A percentile compares a stretch with the other conserved stretches of the same genome.
Evolutionary conservation across 2,329 filamentous ascomycete species (phyloP).

Genomic region (Metarhizium robertsii): DNA sequence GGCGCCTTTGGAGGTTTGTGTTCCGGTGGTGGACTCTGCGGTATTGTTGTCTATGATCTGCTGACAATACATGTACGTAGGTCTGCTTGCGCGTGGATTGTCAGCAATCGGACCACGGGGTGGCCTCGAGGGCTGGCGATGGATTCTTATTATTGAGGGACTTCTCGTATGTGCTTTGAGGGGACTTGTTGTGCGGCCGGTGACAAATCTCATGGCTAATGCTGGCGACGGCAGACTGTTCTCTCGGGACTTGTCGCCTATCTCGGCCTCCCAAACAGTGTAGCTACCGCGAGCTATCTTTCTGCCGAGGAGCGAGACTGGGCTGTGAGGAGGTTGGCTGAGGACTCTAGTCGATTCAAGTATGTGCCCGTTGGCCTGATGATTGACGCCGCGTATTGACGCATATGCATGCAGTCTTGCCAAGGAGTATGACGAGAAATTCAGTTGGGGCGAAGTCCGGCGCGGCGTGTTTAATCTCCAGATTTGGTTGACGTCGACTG

Average conservation of each 20-base stretch:
- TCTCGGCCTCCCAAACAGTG: conserved; percentile 45
- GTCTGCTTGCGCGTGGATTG: conserved; percentile 67
- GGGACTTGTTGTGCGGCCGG: background rate
- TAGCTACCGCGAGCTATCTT: conserved; percentile 44
- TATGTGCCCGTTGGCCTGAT: conserved; percentile 6
- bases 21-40: conserved; percentile 45
- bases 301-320: conserved; percentile 40
- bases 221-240: conserved; percentile 33
- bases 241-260: conserved; percentile 41
- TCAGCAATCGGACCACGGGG: conserved; percentile 48
- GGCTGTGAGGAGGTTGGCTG: conserved; percentile 34
- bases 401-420: conserved; percentile 9
- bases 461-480: conserved; percentile 52
- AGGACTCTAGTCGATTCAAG: conserved; percentile 26
- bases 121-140: conserved; percentile 62
- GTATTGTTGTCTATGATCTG: conserved; percentile 33
- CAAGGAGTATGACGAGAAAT: conserved; percentile 32
- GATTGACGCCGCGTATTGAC: background rate
- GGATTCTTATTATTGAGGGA: conserved; percentile 53
- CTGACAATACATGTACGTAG: conserved; percentile 48
- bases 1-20: conserved; percentile 56
- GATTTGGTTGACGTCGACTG: conserved; percentile 52
- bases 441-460: conserved; percentile 52
- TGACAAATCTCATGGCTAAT: background rate
- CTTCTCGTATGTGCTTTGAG: conserved; percentile 27